Percentiles rank a stretch among this genome's conserved stretches.
phyloP scores from a whole-genome alignment of 169 alveolate genomes.

The Ichthyophthirius multifiliis region DNA sequence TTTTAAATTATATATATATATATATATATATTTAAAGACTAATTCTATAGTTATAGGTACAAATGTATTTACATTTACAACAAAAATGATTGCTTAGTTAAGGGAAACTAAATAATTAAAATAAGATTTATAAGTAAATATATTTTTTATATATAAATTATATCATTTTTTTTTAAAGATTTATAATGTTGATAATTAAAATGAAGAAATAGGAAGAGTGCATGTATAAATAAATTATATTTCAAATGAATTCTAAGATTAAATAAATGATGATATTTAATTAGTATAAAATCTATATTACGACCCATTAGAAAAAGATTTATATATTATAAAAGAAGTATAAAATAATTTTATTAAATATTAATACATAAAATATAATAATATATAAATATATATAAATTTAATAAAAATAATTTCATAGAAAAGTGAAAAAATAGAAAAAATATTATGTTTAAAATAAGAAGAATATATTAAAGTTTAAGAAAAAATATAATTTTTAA shows the following conservation, averaged over 20 bases:
- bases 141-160: not conserved
- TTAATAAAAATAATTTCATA: too few relatives aligned
- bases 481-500: conserved; percentile 17
- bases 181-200: not conserved
- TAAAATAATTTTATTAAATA: not conserved
- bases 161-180: not conserved
- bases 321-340: conserved; percentile 12
- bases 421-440: conserved; percentile 20
- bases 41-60: conserved; percentile 22
- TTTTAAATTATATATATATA: not conserved
- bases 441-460: not conserved
- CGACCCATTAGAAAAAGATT: conserved; percentile 37
- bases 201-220: conserved; percentile 24
- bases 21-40: not conserved
- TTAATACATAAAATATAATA: not conserved
- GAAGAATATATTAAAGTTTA: not conserved
- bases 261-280: conserved; percentile 35
- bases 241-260: conserved; percentile 29
- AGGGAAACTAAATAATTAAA: conserved; percentile 16
- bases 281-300: conserved; percentile 31
- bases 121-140: conserved; percentile 16
- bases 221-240: conserved; percentile 12
- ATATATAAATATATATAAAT: too few relatives aligned
- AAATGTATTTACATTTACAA: conserved; percentile 17
- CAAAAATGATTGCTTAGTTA: conserved; percentile 16